Percentiles rank a stretch among this genome's conserved stretches.
Conservation (phyloP, 2,329 filamentous ascomycete species). For the Aphanocladium album region DNA sequence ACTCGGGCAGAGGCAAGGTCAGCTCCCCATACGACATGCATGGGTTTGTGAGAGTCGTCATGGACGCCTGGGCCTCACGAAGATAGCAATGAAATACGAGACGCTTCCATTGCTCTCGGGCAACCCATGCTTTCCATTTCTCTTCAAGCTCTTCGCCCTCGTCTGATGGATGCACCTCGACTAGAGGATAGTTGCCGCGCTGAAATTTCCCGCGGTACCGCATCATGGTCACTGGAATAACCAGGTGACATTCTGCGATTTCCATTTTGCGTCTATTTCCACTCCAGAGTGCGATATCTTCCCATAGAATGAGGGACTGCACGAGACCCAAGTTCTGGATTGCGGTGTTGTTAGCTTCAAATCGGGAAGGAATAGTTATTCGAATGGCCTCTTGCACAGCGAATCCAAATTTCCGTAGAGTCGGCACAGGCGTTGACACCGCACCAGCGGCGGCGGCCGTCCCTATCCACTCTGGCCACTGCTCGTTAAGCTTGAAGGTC, state of each 20-base stretch:
- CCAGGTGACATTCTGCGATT: conserved; percentile 46
- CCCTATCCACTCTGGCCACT: conserved; percentile 55
- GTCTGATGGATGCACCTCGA: conserved; percentile 49
- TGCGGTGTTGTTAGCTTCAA: conserved; percentile 44
- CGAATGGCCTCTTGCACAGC: conserved; percentile 49
- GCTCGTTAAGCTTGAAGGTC: conserved; percentile 50
- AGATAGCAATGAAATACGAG: conserved; percentile 62
- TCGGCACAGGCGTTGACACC: conserved; percentile 49
- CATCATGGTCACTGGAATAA: conserved; percentile 47
- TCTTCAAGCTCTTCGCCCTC: conserved; percentile 51
- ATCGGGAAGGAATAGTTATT: conserved; percentile 29
- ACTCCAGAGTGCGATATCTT: conserved; percentile 50
- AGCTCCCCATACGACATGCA: conserved; percentile 66
- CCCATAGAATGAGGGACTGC: conserved; percentile 43
- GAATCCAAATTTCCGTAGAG: conserved; percentile 57
- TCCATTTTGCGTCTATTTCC: conserved; percentile 53
- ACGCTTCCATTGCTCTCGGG: conserved; percentile 61
- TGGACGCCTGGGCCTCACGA: conserved; percentile 62
- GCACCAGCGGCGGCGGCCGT: conserved; percentile 58
- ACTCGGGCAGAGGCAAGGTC: conserved; percentile 58
- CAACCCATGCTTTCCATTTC: conserved; percentile 63
- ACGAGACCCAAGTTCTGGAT: conserved; percentile 44
- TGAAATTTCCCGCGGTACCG: conserved; percentile 55
- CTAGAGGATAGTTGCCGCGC: conserved; percentile 46
- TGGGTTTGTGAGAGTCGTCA: conserved; percentile 60